Conservation (phyloP, 305 asterid species). For the Fraxinus sp. region DNA sequence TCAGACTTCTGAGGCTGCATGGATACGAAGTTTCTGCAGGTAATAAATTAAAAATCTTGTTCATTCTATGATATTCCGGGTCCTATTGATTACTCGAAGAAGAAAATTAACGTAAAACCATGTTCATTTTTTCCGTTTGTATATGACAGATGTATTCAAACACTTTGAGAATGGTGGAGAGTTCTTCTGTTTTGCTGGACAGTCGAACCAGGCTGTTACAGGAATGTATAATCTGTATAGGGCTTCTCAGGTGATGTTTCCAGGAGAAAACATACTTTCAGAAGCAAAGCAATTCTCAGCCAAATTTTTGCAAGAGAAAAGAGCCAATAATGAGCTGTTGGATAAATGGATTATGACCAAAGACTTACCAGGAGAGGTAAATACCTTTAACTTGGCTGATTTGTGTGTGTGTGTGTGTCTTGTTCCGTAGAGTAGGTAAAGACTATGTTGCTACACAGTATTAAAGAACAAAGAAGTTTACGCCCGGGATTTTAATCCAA, state of each 20-base stretch:
- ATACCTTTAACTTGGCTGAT: background rate
- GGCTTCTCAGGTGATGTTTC: constrained; percentile 74
- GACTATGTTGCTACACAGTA: no score
- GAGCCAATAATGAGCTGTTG: constrained; percentile 52
- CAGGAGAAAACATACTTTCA: constrained; percentile 54
- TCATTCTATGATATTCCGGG: no score
- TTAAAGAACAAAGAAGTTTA: no score
- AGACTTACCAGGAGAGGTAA: constrained; percentile 86
- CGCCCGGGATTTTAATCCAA: no score
- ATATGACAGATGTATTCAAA: constrained; percentile 58
- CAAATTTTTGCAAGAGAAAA: constrained; percentile 48
- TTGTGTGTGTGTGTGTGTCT: no score
- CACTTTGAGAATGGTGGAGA: constrained; percentile 68
- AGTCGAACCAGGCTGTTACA: constrained; percentile 81
- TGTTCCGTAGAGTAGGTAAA: no score
- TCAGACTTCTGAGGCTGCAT: constrained; percentile 80
- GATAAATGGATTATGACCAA: constrained; percentile 95
- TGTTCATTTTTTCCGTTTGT: no score
- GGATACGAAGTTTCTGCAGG: constrained; percentile 78
- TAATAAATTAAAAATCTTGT: constrained; percentile 8
- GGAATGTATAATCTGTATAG: constrained; percentile 83
- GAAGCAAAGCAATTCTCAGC: constrained; percentile 49
- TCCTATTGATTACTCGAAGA: no score
- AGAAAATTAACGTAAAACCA: no score
- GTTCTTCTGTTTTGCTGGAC: constrained; percentile 76